A percentile compares a stretch with the other conserved stretches of the same genome.
Evolutionary conservation across 306 rosid species (phyloP).

Genomic region (Cicer bijugum): DNA sequence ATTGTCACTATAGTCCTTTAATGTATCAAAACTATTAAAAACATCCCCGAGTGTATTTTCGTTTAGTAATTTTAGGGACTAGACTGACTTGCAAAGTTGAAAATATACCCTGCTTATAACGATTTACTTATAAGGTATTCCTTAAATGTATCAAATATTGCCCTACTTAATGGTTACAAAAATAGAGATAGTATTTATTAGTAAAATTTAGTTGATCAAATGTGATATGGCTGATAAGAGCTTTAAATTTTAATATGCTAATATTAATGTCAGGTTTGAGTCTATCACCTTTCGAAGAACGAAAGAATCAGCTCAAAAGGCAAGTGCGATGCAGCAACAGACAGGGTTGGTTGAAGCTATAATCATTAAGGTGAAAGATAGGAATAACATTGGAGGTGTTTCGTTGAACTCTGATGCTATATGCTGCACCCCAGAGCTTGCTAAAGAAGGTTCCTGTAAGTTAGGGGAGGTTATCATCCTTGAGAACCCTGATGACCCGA

Average conservation of each 20-base stretch:
- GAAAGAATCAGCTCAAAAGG: constrained; percentile 58
- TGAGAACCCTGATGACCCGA: constrained; percentile 51
- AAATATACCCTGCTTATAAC: too few relatives aligned
- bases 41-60: too few relatives aligned
- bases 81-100: too few relatives aligned
- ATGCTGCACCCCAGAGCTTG: constrained; percentile 74
- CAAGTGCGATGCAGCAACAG: constrained; percentile 70
- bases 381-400: constrained; percentile 69
- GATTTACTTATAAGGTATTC: too few relatives aligned
- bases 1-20: too few relatives aligned
- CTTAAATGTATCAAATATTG: too few relatives aligned
- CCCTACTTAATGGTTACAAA: too few relatives aligned
- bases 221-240: constrained; percentile 11
- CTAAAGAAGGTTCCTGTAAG: constrained; percentile 70
- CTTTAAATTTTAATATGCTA: constrained; percentile 19
- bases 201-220: constrained; percentile 24
- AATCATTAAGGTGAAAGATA: constrained; percentile 61
- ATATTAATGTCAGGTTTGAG: constrained; percentile 59
- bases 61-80: too few relatives aligned
- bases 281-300: constrained; percentile 66
- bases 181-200: neutral
- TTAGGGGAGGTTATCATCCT: constrained; percentile 76
- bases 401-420: constrained; percentile 67
- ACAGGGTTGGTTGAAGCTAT: constrained; percentile 78
- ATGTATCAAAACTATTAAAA: too few relatives aligned